These are phyloP conservation scores for Phaffia rhodozyma DNA, from an alignment of 1,284 basidiomycete species.

Conservation along the genomic window DNA sequence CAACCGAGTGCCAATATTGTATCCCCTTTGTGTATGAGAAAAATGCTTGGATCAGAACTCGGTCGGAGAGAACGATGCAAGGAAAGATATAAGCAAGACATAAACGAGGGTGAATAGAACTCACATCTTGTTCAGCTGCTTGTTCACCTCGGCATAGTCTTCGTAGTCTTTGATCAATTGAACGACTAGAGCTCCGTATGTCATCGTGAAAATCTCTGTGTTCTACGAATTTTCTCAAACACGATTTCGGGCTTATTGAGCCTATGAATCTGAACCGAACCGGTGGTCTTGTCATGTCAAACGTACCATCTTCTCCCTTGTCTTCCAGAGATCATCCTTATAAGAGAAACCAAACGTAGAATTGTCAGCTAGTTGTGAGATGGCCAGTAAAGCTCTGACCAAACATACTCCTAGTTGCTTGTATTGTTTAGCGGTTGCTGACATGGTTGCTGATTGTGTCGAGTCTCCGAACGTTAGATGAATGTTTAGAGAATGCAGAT, in stretches of 20 bases:
- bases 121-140: slow-evolving; percentile 51
- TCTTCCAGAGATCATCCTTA: slow-evolving; percentile 78
- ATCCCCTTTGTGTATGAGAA: slow-evolving; percentile 55
- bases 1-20: slow-evolving; percentile 90
- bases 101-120: slow-evolving; percentile 18
- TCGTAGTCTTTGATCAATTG: slow-evolving; percentile 99
- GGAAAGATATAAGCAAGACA: background rate
- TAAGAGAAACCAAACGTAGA: background rate
- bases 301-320: slow-evolving; percentile 76
- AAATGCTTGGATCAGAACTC: background rate
- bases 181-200: slow-evolving; percentile 93
- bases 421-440: slow-evolving; percentile 16
- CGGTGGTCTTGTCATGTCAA: background rate
- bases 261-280: background rate
- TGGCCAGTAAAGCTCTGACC: background rate
- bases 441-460: background rate
- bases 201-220: slow-evolving; percentile 91
- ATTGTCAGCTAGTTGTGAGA: background rate
- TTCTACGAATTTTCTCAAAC: slow-evolving; percentile 46
- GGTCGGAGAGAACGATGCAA: background rate
- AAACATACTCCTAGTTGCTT: slow-evolving; percentile 16
- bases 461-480: background rate
- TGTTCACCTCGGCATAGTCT: slow-evolving; percentile 74
- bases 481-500: too few relatives aligned
- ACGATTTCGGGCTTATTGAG: background rate